These are phyloP conservation scores for Xerophyta viscosa DNA, from an alignment of 106 monocot genomes.

Conservation along the genomic window DNA sequence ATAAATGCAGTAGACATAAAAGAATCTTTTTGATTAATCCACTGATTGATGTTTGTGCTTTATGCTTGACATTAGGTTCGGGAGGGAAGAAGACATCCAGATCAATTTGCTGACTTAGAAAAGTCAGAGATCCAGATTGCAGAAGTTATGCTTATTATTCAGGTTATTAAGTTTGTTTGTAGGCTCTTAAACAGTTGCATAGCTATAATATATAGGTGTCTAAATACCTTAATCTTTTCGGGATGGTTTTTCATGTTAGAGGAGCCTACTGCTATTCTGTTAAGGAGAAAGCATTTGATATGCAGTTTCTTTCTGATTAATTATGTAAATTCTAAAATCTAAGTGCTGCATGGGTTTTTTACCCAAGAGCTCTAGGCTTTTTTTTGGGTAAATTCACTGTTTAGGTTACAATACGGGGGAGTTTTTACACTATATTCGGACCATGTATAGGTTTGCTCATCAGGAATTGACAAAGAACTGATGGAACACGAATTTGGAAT, in stretches of 20 bases:
- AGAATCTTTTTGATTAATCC: too few relatives aligned
- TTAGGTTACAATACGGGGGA: neutral
- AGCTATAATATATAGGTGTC: too few relatives aligned
- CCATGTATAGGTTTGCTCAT: slow-evolving; percentile 62
- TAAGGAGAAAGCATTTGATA: too few relatives aligned
- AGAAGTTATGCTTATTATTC: slow-evolving; percentile 95
- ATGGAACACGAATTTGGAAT: slow-evolving; percentile 69
- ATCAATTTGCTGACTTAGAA: slow-evolving; percentile 11
- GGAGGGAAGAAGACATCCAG: slow-evolving; percentile 62
- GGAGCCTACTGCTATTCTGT: too few relatives aligned
- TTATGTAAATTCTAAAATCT: too few relatives aligned
- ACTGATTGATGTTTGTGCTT: neutral
- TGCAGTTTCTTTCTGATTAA: too few relatives aligned
- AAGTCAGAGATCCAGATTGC: slow-evolving; percentile 33
- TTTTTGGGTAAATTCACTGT: neutral
- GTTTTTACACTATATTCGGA: neutral
- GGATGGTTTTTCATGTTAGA: too few relatives aligned
- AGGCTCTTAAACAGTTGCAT: too few relatives aligned
- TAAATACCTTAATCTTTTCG: too few relatives aligned
- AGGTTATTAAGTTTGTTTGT: too few relatives aligned
- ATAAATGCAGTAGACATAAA: too few relatives aligned
- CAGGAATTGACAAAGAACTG: slow-evolving; percentile 38
- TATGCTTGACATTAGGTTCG: slow-evolving; percentile 64
- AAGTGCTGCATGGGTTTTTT: neutral
- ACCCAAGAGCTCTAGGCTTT: too few relatives aligned